Percentiles rank a stretch among this genome's conserved stretches.
Evolutionary conservation across 148 eudicot species (phyloP).

Genomic region (Dianthus caryophyllus): DNA sequence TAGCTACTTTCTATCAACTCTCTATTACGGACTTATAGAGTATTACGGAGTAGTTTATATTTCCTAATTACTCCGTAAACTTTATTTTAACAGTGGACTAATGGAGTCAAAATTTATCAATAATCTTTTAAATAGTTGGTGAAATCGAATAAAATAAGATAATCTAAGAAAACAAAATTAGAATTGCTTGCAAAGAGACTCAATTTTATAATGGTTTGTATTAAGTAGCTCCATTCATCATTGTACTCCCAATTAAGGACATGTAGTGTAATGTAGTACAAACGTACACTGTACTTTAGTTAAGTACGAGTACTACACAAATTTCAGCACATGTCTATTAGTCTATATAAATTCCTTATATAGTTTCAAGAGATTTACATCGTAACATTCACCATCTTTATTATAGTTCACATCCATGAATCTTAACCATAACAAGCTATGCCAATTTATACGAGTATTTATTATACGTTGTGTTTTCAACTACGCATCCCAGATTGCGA

Average conservation of each 20-base stretch:
- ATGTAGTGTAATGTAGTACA: slow-evolving; percentile 8
- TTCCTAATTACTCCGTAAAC: no score
- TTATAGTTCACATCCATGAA: not conserved
- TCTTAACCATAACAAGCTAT: not conserved
- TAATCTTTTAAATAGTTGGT: no score
- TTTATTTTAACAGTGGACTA: no score
- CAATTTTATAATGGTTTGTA: no score
- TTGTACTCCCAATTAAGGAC: not conserved
- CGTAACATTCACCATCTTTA: not conserved
- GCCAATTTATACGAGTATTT: not conserved
- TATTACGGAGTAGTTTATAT: no score
- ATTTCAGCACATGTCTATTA: not conserved
- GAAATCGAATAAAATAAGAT: no score
- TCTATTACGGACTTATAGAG: no score
- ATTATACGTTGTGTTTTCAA: not conserved
- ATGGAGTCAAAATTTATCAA: no score
- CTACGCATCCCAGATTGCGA: slow-evolving; percentile 15
- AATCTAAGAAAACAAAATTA: no score
- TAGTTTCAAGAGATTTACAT: not conserved
- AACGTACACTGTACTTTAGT: slow-evolving; percentile 3
- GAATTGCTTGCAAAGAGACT: no score
- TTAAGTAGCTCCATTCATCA: no score
- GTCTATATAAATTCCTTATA: not conserved
- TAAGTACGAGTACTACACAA: not conserved
- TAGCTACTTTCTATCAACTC: no score